Evolutionary conservation across 495 filamentous ascomycete genomes (phyloP).

Genomic region (Penicillium psychrofluorescens): DNA sequence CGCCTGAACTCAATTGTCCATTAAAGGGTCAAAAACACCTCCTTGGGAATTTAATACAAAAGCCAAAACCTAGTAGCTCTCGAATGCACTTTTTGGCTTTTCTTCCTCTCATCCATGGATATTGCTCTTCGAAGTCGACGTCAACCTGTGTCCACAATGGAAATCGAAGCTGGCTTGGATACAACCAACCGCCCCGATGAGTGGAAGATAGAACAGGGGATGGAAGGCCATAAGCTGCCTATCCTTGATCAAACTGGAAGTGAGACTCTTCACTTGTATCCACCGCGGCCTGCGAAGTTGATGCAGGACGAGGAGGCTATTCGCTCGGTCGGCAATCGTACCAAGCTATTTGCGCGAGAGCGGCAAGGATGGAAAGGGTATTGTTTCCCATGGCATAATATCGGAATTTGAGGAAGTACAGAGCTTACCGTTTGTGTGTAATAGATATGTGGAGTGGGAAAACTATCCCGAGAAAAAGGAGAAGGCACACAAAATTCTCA

Average conservation of each 20-base stretch:
- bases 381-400: background rate
- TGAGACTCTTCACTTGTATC: slow-evolving; percentile 15
- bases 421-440: background rate
- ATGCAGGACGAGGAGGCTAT: slow-evolving; percentile 30
- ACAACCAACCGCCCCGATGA: slow-evolving; percentile 38
- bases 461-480: slow-evolving; percentile 58
- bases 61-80: too few relatives aligned
- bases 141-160: background rate
- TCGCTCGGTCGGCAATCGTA: slow-evolving; percentile 22
- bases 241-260: slow-evolving; percentile 37
- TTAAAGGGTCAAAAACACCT: too few relatives aligned
- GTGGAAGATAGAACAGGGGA: slow-evolving; percentile 48
- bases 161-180: slow-evolving; percentile 1
- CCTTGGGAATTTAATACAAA: too few relatives aligned
- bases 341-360: slow-evolving; percentile 28
- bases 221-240: slow-evolving; percentile 36
- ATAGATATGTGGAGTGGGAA: slow-evolving; percentile 61
- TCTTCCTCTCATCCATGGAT: too few relatives aligned
- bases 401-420: background rate
- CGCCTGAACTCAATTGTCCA: too few relatives aligned
- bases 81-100: too few relatives aligned
- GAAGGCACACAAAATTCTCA: slow-evolving; percentile 47
- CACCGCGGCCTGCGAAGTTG: slow-evolving; percentile 9
- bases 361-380: slow-evolving; percentile 30
- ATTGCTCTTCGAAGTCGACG: too few relatives aligned